A percentile compares a stretch with the other conserved stretches of the same genome.
Evolutionary conservation across 805 yeast genomes (phyloP).

Genomic region (Zygoascus flipseniorum): DNA sequence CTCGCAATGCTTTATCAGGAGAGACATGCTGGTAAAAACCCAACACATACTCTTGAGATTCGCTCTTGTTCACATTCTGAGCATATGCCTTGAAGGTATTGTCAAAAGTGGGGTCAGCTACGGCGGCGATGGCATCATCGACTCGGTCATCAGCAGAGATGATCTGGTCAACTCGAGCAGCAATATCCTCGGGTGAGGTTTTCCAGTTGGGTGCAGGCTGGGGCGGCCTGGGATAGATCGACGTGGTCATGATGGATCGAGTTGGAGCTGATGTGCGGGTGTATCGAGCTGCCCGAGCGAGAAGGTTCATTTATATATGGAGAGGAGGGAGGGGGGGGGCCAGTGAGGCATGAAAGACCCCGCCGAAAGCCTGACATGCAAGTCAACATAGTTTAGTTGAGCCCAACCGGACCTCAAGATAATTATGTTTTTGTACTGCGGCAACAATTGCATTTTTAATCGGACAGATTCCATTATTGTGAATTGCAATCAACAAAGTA

Average conservation of each 20-base stretch:
- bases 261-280: no score
- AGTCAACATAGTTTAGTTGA: no score
- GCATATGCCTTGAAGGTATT: constrained; percentile 47
- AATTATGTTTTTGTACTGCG: no score
- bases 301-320: background rate
- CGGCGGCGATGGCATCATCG: constrained; percentile 46
- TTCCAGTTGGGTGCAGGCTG: constrained; percentile 45
- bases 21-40: constrained; percentile 71
- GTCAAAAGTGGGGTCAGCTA: constrained; percentile 46
- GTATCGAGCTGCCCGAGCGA: background rate
- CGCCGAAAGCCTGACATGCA: no score
- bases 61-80: constrained; percentile 41
- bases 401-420: no score
- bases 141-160: constrained; percentile 37
- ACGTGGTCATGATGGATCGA: constrained; percentile 3
- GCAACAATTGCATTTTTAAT: no score
- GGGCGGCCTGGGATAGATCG: constrained; percentile 9
- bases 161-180: constrained; percentile 35
- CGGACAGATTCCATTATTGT: no score
- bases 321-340: background rate
- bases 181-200: constrained; percentile 44
- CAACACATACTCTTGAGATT: constrained; percentile 41
- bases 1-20: constrained; percentile 52
- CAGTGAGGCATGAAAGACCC: background rate
- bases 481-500: no score